These are phyloP conservation scores for Candida gorgasii DNA, from an alignment of 805 yeast species.

Conservation along the genomic window DNA sequence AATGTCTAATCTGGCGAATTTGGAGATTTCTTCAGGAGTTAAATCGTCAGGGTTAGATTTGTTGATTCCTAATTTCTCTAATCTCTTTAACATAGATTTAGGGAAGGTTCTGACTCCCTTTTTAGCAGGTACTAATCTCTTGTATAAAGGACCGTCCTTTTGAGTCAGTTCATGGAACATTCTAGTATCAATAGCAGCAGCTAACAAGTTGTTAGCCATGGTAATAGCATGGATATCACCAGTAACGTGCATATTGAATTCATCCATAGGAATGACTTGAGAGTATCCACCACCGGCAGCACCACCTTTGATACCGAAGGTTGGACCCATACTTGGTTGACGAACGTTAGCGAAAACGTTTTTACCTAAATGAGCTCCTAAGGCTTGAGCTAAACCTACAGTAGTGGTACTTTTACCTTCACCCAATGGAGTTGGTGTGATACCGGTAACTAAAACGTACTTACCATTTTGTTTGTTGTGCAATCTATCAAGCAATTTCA, in stretches of 20 bases:
- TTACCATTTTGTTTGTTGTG: conserved; percentile 70
- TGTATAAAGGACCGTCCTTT: conserved; percentile 62
- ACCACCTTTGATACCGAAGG: conserved; percentile 98
- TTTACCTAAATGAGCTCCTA: conserved; percentile 84
- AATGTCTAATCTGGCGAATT: conserved; percentile 69
- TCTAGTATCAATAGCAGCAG: conserved; percentile 96
- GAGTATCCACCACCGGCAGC: conserved; percentile 99
- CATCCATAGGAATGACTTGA: conserved; percentile 98
- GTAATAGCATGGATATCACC: conserved; percentile 98
- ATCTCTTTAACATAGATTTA: conserved; percentile 64
- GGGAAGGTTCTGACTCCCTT: conserved; percentile 71
- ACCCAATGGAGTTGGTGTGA: conserved; percentile 97
- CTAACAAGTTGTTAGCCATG: conserved; percentile 88
- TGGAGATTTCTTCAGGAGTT: conserved; percentile 63
- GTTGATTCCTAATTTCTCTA: conserved; percentile 64
- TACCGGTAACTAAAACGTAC: conserved; percentile 92
- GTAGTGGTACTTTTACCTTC: conserved; percentile 98
- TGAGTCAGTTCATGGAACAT: conserved; percentile 92
- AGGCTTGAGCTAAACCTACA: conserved; percentile 93
- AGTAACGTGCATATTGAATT: conserved; percentile 94
- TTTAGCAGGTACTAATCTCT: conserved; percentile 73
- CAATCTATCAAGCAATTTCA: conserved; percentile 63
- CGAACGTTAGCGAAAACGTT: conserved; percentile 92
- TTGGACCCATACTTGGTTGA: conserved; percentile 98
- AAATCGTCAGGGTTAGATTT: conserved; percentile 73